Evolutionary conservation across 2,329 filamentous ascomycete species (phyloP).

Genomic region (Sclerotinia nivalis): DNA sequence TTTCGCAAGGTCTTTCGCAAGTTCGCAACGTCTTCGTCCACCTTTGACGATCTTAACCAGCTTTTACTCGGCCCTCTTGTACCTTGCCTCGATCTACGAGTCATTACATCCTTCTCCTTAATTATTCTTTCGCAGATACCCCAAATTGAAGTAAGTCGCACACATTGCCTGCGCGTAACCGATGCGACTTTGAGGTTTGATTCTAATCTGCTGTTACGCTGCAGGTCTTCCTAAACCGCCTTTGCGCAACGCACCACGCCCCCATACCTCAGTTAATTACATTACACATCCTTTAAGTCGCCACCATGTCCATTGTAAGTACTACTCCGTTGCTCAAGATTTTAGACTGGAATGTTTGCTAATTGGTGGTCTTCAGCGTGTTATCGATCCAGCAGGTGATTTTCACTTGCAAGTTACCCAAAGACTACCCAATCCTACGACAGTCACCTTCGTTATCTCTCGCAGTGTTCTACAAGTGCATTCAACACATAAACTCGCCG

Average conservation of each 20-base stretch:
- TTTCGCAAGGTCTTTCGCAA: no score
- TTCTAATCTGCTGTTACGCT: accelerated
- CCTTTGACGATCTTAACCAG: neutral
- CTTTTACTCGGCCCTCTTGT: no score
- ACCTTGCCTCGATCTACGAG: neutral
- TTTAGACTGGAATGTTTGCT: neutral
- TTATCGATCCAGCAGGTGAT: neutral
- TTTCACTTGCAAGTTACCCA: neutral
- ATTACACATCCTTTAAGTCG: neutral
- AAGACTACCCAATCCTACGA: neutral
- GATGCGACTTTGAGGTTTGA: accelerated
- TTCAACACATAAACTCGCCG: neutral
- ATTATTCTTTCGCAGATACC: neutral
- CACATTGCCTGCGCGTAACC: neutral
- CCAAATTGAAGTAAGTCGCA: neutral
- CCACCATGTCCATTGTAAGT: neutral
- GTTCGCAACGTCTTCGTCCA: no score
- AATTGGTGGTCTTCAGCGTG: neutral
- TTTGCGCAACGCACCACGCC: neutral
- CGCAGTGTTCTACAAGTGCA: neutral
- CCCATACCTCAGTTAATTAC: neutral
- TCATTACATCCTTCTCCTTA: neutral
- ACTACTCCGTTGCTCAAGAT: neutral
- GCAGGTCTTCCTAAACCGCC: no score
- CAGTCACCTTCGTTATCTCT: neutral